phyloP scores from a whole-genome alignment of 73 alveolate genomes.

The Durusdinium trenchii region DNA sequence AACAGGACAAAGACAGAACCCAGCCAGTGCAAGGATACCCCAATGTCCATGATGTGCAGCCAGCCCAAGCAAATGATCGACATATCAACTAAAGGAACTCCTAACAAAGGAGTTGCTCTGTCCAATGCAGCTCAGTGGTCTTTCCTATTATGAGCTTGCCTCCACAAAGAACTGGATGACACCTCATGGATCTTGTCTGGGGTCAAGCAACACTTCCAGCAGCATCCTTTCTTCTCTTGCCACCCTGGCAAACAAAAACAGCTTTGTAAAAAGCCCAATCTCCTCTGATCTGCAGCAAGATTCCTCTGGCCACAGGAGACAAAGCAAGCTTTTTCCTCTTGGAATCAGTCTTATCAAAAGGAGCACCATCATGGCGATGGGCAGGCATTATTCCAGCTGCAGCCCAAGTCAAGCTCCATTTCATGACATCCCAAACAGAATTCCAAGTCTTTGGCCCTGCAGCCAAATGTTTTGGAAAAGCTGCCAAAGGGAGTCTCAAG shows the following conservation, averaged over 20 bases:
- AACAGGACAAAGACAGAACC: neutral
- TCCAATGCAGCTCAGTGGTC: neutral
- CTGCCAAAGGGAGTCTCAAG: neutral
- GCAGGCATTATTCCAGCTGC: neutral
- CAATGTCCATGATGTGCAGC: neutral
- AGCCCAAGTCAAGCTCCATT: constrained; percentile 25
- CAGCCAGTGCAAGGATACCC: neutral
- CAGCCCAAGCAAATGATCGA: constrained; percentile 1
- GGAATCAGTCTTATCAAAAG: neutral
- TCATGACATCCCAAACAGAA: neutral
- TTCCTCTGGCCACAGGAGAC: neutral
- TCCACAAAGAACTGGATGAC: neutral
- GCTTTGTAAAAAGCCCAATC: constrained; percentile 21
- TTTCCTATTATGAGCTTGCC: neutral
- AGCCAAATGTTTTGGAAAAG: neutral
- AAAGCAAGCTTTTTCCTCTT: neutral
- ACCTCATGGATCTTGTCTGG: constrained; percentile 13
- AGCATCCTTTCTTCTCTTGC: constrained; percentile 5
- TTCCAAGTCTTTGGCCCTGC: neutral
- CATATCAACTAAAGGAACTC: neutral
- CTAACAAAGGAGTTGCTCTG: neutral
- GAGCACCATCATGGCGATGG: constrained; percentile 16
- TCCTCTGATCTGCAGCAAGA: constrained; percentile 1
- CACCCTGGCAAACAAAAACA: neutral
- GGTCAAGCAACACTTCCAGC: neutral